Base-by-base conservation (phyloP, 495 filamentous ascomycete species). In the Aspergillus sclerotiicarbonarius region DNA sequence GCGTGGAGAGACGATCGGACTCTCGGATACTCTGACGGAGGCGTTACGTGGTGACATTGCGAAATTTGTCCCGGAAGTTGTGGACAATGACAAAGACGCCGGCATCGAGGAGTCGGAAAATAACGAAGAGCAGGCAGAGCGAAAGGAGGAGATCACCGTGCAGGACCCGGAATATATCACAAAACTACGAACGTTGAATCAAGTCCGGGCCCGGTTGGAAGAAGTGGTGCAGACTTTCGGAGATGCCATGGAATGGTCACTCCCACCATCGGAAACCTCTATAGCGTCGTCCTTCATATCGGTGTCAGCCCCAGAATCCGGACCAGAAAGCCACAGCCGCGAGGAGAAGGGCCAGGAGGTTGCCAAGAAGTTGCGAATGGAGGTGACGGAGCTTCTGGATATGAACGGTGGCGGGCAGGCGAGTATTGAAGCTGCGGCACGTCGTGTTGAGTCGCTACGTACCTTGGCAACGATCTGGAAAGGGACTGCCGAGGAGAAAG, bases 401-500 rank as follows among this genome's bases (percentile, higher is more conserved):
- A 78, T 78, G 19, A 68, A 77, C 1, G 66, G 70, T 31, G 71
- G 71, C 20, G 66, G 70, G 10, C 64, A 67, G 10, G 73, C 67
- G 18, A 73, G 70, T 9, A 73, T 90, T 18, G 85, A 91, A 53
- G 84, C 84, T 21, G 94, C 93, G 1, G 81, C 80, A 16, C 76
- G 76, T 16, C 80, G 90, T 12, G 84, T 98, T 16, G 84, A 87
- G 62, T 82, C 87, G 64, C 73, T 98, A 25, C 84, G 89, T 58
- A 79, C 83, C 46, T 75, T 96, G 61, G 81, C 82, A 13, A 70
- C 71, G 12, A 85, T 98, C n/a, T 98, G 95, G 90, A 92, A 90
- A 65, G 91, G 91, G 1, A 96, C 95, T 16, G 88, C 89, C 0
- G 94, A 98, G 79, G 94, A 96, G 62, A 92, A 88, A 67, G 91